Conservation (phyloP, 768 basidiomycete genomes). For the Tulasnella sp. region DNA sequence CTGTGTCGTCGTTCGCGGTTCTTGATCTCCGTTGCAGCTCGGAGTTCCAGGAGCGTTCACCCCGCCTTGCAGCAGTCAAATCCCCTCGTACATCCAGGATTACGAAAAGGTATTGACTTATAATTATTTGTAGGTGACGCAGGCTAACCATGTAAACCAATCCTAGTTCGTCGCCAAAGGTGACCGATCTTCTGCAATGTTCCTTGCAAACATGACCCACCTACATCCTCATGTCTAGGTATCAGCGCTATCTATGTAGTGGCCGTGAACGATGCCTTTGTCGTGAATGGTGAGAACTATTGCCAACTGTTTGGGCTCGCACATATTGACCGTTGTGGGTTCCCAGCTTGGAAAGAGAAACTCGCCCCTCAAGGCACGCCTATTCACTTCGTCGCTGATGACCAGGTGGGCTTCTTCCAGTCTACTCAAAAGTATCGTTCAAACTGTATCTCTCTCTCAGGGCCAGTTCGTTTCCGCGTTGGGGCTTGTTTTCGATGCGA, state of each 20-base stretch:
- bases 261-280: slow-evolving; percentile 69
- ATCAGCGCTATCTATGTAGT: slow-evolving; percentile 42
- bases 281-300: slow-evolving; percentile 37
- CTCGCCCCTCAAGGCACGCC: slow-evolving; percentile 44
- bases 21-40: slow-evolving; percentile 31
- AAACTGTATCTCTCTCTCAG: background rate
- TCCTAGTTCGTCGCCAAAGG: background rate
- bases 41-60: slow-evolving; percentile 72
- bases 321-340: background rate
- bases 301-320: slow-evolving; percentile 13
- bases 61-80: slow-evolving; percentile 52
- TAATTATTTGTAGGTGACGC: background rate
- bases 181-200: background rate
- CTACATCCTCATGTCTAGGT: slow-evolving; percentile 3
- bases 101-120: slow-evolving; percentile 5
- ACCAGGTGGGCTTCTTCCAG: slow-evolving; percentile 32
- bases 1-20: background rate
- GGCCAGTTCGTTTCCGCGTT: slow-evolving; percentile 39
- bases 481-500: slow-evolving; percentile 52
- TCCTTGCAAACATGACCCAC: background rate
- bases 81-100: slow-evolving; percentile 28
- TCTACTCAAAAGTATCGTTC: background rate
- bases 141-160: background rate
- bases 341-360: slow-evolving; percentile 47
- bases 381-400: slow-evolving; percentile 55